Conservation (phyloP, 768 basidiomycete genomes). For the Tylopilus subfusipes region DNA sequence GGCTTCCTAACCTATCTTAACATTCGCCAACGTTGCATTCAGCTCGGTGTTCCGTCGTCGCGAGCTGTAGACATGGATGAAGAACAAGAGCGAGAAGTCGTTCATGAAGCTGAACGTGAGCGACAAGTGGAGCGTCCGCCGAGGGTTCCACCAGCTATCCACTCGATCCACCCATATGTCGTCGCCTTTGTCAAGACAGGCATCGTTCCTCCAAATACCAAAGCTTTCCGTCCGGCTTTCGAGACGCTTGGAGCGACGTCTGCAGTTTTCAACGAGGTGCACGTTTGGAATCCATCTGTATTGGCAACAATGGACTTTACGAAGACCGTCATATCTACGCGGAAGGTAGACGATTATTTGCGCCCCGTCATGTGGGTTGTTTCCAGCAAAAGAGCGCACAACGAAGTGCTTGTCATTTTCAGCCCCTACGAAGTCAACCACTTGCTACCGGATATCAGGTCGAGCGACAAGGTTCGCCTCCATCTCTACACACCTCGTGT, state of each 20-base stretch:
- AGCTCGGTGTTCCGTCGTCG: conserved; percentile 5
- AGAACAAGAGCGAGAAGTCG: conserved; percentile 46
- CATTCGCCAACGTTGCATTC: conserved; percentile 1
- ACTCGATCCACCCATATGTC: conserved; percentile 25
- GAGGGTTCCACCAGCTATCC: conserved; percentile 18
- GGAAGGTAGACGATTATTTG: conserved; percentile 5
- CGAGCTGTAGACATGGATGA: conserved; percentile 6
- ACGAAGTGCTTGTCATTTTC: conserved; percentile 24
- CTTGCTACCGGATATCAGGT: conserved; percentile 36
- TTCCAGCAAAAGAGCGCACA: background rate
- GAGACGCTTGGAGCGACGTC: conserved; percentile 7
- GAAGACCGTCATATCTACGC: conserved; percentile 5
- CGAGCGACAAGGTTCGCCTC: conserved; percentile 22
- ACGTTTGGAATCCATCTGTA: conserved; percentile 16
- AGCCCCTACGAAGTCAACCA: conserved; percentile 31
- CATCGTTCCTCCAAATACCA: conserved; percentile 11
- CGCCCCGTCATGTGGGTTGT: conserved; percentile 5
- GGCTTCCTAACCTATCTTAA: background rate
- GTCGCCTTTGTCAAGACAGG: conserved; percentile 31
- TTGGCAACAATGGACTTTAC: conserved; percentile 17
- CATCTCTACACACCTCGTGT: conserved; percentile 43
- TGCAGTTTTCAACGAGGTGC: conserved; percentile 14
- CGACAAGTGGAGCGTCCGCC: conserved; percentile 37
- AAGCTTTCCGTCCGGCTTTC: conserved; percentile 20
- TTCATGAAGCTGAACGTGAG: conserved; percentile 44